Evolutionary conservation across 352 stramenopile genomes (phyloP).

Genomic region (Blastocystis sp.): DNA sequence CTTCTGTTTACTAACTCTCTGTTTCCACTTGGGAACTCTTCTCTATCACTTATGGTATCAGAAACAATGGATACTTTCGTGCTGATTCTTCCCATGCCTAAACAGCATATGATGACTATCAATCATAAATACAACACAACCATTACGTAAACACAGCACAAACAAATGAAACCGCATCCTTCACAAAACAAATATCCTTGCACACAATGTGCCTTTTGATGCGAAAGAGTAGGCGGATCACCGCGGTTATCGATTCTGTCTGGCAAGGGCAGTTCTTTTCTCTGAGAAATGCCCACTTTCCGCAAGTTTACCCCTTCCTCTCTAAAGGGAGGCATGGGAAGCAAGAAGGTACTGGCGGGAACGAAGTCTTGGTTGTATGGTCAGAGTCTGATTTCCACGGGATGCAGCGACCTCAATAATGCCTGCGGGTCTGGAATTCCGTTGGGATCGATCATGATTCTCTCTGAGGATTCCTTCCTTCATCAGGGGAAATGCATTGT

Average conservation of each 20-base stretch:
- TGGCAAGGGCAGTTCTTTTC: background rate
- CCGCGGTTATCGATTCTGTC: background rate
- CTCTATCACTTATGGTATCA: too few relatives aligned
- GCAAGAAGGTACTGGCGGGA: conserved; percentile 15
- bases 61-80: too few relatives aligned
- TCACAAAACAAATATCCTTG: too few relatives aligned
- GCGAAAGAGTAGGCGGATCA: background rate
- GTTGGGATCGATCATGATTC: conserved; percentile 20
- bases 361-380: conserved; percentile 66
- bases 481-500: background rate
- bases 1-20: too few relatives aligned
- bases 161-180: background rate
- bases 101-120: too few relatives aligned
- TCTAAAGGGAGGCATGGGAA: background rate
- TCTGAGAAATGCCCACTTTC: conserved; percentile 13
- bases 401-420: conserved; percentile 60
- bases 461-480: conserved; percentile 40
- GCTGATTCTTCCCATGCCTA: too few relatives aligned
- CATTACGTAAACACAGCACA: background rate
- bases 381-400: conserved; percentile 51
- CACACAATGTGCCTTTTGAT: background rate
- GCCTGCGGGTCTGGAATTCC: conserved; percentile 38
- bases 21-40: too few relatives aligned
- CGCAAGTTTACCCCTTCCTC: conserved; percentile 4
- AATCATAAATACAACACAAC: too few relatives aligned